Conservation (phyloP, 257 asterid species). For the Solanum pinnatisectum region DNA sequence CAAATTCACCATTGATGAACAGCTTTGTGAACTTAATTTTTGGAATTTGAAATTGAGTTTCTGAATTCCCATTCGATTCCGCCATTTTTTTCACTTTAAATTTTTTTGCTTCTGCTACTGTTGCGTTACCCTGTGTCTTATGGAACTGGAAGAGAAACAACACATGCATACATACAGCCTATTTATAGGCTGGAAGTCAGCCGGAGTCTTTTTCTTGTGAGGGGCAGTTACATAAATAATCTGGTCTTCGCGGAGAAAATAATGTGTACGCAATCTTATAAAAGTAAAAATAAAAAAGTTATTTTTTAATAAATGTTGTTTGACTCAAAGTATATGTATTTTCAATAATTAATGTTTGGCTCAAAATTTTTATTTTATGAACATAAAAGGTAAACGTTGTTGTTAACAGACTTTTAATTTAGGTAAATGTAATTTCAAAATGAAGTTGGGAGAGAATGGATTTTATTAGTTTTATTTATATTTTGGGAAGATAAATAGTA, state of each 20-base stretch:
- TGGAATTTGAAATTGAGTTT: background rate
- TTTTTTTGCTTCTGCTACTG: background rate
- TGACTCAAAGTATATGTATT: background rate
- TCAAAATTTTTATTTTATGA: background rate
- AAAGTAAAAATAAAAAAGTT: no score
- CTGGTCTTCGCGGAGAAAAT: no score
- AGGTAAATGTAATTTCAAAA: no score
- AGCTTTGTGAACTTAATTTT: conserved; percentile 24
- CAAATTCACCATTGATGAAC: conserved; percentile 29
- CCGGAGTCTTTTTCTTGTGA: background rate
- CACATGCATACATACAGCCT: background rate
- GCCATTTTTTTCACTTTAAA: background rate
- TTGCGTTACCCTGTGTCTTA: background rate
- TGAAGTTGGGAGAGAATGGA: background rate
- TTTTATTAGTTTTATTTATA: no score
- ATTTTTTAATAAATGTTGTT: no score
- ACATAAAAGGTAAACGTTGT: no score
- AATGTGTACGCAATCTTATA: background rate
- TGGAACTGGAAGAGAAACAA: background rate
- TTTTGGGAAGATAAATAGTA: no score
- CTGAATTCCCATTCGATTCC: conserved; percentile 6
- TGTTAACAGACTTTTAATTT: no score
- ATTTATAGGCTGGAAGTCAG: background rate
- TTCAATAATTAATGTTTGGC: background rate
- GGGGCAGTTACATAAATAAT: background rate